These are phyloP conservation scores for Orbilia ellipsospora DNA, from an alignment of 2,329 filamentous ascomycete species.

Conservation along the genomic window DNA sequence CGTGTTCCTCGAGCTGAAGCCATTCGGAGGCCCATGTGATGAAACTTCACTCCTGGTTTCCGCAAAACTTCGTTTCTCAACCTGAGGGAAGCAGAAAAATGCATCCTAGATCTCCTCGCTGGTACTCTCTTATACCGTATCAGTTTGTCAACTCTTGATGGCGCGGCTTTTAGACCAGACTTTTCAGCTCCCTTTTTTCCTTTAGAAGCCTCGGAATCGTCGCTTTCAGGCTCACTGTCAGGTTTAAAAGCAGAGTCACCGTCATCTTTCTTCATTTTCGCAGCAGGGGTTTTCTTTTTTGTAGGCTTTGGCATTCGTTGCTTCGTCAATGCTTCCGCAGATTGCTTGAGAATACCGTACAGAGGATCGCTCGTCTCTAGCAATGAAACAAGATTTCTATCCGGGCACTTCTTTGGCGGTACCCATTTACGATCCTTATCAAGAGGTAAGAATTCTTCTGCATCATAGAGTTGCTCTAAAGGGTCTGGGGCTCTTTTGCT, in stretches of 20 bases:
- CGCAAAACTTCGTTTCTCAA: background rate
- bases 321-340: constrained; percentile 25
- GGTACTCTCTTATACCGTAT: background rate
- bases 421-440: constrained; percentile 30
- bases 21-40: constrained; percentile 11
- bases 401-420: background rate
- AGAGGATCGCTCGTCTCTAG: constrained; percentile 35
- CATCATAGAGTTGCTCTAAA: background rate
- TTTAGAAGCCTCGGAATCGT: background rate
- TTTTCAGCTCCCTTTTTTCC: background rate
- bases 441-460: constrained; percentile 23
- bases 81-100: background rate
- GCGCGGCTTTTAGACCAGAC: background rate
- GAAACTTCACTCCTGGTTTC: constrained; percentile 2
- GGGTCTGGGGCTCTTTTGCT: constrained; percentile 2
- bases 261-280: background rate
- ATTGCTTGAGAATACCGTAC: constrained; percentile 2
- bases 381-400: constrained; percentile 13
- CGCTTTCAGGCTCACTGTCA: background rate
- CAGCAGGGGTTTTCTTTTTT: background rate
- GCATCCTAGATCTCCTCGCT: too few species aligned
- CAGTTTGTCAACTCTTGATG: background rate
- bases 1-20: background rate
- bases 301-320: background rate
- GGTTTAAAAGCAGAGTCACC: background rate